Percentiles rank a stretch among this genome's conserved stretches.
phyloP scores from a whole-genome alignment of 2,329 filamentous ascomycete species.

The Chaetomium olivaceum region DNA sequence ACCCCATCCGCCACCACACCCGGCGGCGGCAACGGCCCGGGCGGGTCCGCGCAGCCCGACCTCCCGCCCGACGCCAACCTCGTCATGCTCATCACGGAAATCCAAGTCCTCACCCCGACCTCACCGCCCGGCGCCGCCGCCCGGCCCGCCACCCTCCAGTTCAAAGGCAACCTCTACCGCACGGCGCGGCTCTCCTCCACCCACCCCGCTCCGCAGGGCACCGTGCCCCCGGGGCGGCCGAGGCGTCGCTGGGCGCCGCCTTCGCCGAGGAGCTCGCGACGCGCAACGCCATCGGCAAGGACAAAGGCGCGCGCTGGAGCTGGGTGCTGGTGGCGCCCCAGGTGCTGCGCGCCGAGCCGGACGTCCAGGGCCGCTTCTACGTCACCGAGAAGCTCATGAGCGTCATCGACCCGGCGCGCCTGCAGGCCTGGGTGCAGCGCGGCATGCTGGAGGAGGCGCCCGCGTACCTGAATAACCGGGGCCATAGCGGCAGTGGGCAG shows the following conservation, averaged over 20 bases:
- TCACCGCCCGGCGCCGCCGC: constrained; percentile 9
- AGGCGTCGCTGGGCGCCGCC: constrained; percentile 28
- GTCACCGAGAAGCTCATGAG: constrained; percentile 55
- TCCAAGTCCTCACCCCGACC: constrained; percentile 29
- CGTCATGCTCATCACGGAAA: constrained; percentile 37
- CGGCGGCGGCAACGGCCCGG: too few species aligned
- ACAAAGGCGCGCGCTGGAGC: constrained; percentile 33
- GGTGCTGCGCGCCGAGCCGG: constrained; percentile 41
- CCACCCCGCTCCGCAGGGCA: constrained; percentile 16
- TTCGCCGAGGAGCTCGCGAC: constrained; percentile 35
- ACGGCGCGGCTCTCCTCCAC: constrained; percentile 23
- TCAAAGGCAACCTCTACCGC: constrained; percentile 37
- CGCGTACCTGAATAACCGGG: constrained; percentile 55
- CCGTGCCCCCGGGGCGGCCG: constrained; percentile 18
- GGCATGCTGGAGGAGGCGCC: constrained; percentile 48
- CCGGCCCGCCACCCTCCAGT: constrained; percentile 26
- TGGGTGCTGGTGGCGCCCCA: constrained; percentile 38
- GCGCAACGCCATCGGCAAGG: constrained; percentile 32
- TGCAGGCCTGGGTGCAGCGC: constrained; percentile 41
- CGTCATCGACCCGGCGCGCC: constrained; percentile 47
- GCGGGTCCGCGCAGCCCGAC: constrained; percentile 5
- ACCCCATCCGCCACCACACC: constrained; percentile 5
- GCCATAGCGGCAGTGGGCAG: constrained; percentile 43
- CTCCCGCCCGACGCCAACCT: constrained; percentile 23
- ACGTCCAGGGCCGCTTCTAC: constrained; percentile 59